These are phyloP conservation scores for Aspergillus heteromorphus DNA, from an alignment of 495 filamentous ascomycete genomes.

Conservation along the genomic window DNA sequence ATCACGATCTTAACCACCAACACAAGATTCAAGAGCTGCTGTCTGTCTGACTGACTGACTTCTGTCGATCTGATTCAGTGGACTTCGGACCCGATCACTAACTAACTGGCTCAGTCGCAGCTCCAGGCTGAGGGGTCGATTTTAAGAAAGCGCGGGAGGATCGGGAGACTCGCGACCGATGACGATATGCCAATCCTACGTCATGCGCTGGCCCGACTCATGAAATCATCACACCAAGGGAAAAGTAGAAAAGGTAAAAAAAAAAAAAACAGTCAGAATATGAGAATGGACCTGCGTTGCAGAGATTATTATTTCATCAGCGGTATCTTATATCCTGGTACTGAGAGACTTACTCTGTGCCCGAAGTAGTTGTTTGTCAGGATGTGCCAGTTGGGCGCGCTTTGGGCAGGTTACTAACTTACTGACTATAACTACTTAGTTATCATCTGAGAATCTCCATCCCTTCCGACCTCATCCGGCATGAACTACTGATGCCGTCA, in stretches of 20 bases:
- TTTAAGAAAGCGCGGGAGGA: constrained; percentile 24
- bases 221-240: constrained; percentile 14
- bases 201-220: constrained; percentile 28
- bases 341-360: too few species aligned
- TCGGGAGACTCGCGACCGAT: constrained; percentile 30
- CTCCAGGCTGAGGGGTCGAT: constrained; percentile 16
- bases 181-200: constrained; percentile 34
- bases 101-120: too few species aligned
- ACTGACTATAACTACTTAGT: background rate
- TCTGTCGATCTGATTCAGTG: too few species aligned
- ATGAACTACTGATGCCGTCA: constrained; percentile 18
- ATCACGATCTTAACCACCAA: too few species aligned
- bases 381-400: background rate
- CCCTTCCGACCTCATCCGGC: constrained; percentile 12
- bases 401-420: background rate
- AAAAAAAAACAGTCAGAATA: background rate
- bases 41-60: too few species aligned
- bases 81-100: constrained; percentile 8
- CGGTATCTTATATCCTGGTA: too few species aligned
- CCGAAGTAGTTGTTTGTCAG: too few species aligned
- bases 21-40: too few species aligned
- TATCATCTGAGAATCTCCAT: constrained; percentile 1
- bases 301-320: background rate
- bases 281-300: background rate
- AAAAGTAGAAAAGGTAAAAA: background rate